Evolutionary conservation across 495 filamentous ascomycete species (phyloP), one percentile per base, ranked within the genome.

Genomic region (Bryoglossum gracile): DNA sequence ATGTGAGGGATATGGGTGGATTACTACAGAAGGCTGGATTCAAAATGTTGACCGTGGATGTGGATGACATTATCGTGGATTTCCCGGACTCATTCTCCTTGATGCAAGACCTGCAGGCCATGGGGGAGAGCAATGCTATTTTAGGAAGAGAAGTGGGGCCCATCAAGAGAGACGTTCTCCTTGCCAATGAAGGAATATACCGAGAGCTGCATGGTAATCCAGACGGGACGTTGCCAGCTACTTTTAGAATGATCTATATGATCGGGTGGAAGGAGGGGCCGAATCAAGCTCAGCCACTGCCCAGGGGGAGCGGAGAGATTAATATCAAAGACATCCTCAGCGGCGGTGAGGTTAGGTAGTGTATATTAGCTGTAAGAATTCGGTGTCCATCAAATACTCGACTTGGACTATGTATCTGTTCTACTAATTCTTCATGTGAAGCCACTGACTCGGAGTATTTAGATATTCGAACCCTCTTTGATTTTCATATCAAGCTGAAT

Each of bases 21-120:
- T 68, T 99, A 50, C 63, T 99, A 53, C 83, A 83, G 55, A 80
- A 79, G 49, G 89, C 91, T 0, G 89, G 92, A 23, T 97, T 97
- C 68, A 89, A 87, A 69, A 82, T 99, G 76, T 70, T 96, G 50
- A 99, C 94, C 10, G 87, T 99, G 0, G 94, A 99, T 58, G 86
- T 97, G 17, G 94, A 97, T 66, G 94, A 99, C 63, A 89, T 99
- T 39, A 75, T 96, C 25, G 86, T 99, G 9, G 89, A 94, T 62
- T 99, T 87, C 61, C 94, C 94, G n/a, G 78, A 90, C 68, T 83
- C 78, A 0, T 95, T 95, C 68, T 81, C 86, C 18, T 71, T 99
- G 48, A 95, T 97, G 89, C 66, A 76, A 60, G 94, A 99, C 65
- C 64, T 99, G 50, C 89, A 95, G 65, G 81, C 85, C 8, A 97